These are phyloP conservation scores for Populus nigra DNA, from an alignment of 345 rosid species.

Conservation along the genomic window DNA sequence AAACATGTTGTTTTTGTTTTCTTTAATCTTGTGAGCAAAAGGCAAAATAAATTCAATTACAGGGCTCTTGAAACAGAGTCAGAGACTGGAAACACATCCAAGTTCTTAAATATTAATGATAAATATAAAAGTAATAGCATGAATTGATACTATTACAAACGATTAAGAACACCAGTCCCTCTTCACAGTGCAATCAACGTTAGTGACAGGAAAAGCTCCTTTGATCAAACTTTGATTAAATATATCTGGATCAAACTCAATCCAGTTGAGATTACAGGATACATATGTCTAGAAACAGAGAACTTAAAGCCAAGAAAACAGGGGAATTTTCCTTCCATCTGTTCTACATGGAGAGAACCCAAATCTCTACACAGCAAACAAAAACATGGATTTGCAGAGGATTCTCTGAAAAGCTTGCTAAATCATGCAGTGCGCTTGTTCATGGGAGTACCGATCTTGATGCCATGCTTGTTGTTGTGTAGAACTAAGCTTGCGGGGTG, in stretches of 20 bases:
- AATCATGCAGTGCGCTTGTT: not conserved
- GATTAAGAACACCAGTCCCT: not conserved
- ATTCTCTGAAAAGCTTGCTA: not conserved
- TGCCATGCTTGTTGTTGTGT: not conserved
- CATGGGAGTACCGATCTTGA: not conserved
- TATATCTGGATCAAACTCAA: not conserved
- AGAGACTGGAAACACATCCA: too few species aligned
- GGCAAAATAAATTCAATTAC: too few species aligned
- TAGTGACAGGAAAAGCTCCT: not conserved
- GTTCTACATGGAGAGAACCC: not conserved
- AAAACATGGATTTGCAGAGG: not conserved
- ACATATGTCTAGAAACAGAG: not conserved
- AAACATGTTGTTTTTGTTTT: not conserved
- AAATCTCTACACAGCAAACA: not conserved
- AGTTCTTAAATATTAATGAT: too few species aligned
- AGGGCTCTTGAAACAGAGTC: too few species aligned
- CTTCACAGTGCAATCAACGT: not conserved
- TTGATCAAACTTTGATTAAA: not conserved
- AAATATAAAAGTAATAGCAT: not conserved
- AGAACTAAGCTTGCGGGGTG: constrained; percentile 2
- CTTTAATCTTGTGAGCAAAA: too few species aligned
- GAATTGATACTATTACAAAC: not conserved
- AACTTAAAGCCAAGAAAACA: not conserved
- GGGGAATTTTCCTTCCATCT: not conserved
- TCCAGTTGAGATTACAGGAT: not conserved